phyloP scores from a whole-genome alignment of 768 basidiomycete species.

The Macrolepiota fuliginosa region DNA sequence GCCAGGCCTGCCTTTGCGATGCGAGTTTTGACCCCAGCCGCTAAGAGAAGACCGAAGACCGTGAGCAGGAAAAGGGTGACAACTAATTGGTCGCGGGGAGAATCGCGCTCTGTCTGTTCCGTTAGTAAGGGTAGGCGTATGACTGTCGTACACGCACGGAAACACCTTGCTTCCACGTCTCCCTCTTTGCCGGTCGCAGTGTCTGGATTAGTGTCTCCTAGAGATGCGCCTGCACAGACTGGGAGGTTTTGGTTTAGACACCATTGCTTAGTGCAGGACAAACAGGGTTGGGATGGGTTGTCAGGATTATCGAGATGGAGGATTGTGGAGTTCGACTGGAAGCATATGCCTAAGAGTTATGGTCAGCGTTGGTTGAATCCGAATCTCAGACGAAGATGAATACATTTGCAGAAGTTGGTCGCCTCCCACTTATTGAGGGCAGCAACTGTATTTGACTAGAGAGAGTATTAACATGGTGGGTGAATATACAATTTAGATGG shows the following conservation, averaged over 20 bases:
- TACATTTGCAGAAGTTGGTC: constrained; percentile 91
- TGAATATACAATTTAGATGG: background rate
- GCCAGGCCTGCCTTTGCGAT: constrained; percentile 78
- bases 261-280: constrained; percentile 94
- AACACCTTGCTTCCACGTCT: constrained; percentile 93
- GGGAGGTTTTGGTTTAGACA: constrained; percentile 88
- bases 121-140: constrained; percentile 5
- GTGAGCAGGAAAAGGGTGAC: constrained; percentile 89
- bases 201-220: constrained; percentile 89
- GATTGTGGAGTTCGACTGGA: constrained; percentile 83
- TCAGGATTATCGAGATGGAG: constrained; percentile 77
- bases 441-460: constrained; percentile 23
- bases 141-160: constrained; percentile 59
- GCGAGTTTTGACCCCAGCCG: constrained; percentile 79
- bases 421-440: constrained; percentile 78
- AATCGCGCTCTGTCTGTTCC: constrained; percentile 75
- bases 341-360: constrained; percentile 76
- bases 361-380: constrained; percentile 1
- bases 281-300: constrained; percentile 85
- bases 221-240: constrained; percentile 76
- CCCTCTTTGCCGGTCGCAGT: constrained; percentile 94
- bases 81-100: constrained; percentile 91
- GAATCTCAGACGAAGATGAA: constrained; percentile 1
- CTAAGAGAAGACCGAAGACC: constrained; percentile 81
- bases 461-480: background rate